Conservation (phyloP, 2,329 filamentous ascomycete genomes). For the Gnomoniopsis sp. region DNA sequence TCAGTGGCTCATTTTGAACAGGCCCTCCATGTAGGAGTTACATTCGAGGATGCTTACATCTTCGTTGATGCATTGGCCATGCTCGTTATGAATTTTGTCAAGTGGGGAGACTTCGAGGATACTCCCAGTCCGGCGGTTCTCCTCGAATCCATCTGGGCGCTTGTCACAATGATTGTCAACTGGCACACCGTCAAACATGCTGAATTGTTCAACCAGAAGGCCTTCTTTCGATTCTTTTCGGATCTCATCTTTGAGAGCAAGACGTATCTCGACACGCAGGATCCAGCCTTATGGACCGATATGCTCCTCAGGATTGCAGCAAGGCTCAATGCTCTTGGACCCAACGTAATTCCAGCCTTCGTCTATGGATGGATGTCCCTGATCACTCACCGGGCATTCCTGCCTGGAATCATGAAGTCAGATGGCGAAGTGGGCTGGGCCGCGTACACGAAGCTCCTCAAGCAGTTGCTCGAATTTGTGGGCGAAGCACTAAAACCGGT, state of each 20-base stretch:
- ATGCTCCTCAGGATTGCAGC: conserved; percentile 70
- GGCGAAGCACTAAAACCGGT: conserved; percentile 75
- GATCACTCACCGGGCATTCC: conserved; percentile 78
- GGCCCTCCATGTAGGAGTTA: conserved; percentile 58
- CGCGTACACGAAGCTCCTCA: conserved; percentile 69
- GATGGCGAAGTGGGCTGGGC: conserved; percentile 71
- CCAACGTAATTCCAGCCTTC: conserved; percentile 76
- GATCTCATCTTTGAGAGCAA: conserved; percentile 74
- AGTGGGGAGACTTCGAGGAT: conserved; percentile 62
- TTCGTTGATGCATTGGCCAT: conserved; percentile 79
- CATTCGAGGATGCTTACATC: conserved; percentile 52
- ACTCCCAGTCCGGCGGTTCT: conserved; percentile 65
- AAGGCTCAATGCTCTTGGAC: conserved; percentile 71
- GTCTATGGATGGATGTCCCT: conserved; percentile 81
- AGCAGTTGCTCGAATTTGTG: conserved; percentile 68
- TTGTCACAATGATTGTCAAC: conserved; percentile 79
- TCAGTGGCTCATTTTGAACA: conserved; percentile 77
- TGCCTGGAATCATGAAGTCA: conserved; percentile 71
- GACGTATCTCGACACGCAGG: conserved; percentile 52
- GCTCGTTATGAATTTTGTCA: conserved; percentile 72
- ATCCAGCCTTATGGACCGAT: conserved; percentile 60
- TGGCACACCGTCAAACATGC: conserved; percentile 79
- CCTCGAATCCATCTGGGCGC: conserved; percentile 71
- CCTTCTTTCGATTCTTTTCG: conserved; percentile 89
- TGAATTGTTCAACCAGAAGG: conserved; percentile 79